Base-by-base conservation (phyloP, 1,284 basidiomycete species). In the Grifola frondosa region DNA sequence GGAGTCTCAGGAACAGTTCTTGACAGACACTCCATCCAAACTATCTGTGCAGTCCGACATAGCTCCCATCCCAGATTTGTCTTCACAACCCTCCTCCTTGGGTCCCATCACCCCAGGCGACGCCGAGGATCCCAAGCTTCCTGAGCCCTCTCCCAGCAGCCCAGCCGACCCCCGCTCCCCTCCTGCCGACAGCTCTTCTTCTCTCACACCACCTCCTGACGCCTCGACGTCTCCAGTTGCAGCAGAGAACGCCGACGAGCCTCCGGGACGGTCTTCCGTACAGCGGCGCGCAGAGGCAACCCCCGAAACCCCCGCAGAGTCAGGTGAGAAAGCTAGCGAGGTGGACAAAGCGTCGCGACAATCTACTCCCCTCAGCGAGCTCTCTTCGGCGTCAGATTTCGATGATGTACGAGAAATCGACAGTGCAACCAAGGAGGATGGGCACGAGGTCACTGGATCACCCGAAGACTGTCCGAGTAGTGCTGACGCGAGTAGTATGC, bases 321-420 rank as follows among this genome's bases (percentile, higher is more conserved):
- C 45, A 2, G 36, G 16, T 15, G 22, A 41, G 5, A 44, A 52
- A 39, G 26, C 46, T 13, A 33, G 46, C 17, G 56, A 56, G 26
- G 50, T 61, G 17, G 68, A 65, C 44, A 61, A 62, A 33, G 60
- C 59, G 22, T 80, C 78, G 37, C 66, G 75, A 23, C 69, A 71
- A 46, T 78, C 79, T 26, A 83, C 84, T 1, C 83, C 83, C 4
- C 75, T 86, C 58, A 84, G 80, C 52, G 83, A 85, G 50, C 75
- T 85, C 24, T 83, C 83, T 5, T 78, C 80, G 6, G 73, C 78
- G 0, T 74, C 77, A 35, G 79, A 80, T 41, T 49, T 35, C 8
- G 46, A 48, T 19, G 42, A 48, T 1, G 40, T 22, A 7, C 36
- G 43, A 10, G 43, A 44, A 12, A 42, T 37, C 33, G 42, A 53